Percentiles rank a stretch among this genome's conserved stretches.
phyloP scores from a whole-genome alignment of 2,329 filamentous ascomycete genomes.

The Cordyceps tenuipes region DNA sequence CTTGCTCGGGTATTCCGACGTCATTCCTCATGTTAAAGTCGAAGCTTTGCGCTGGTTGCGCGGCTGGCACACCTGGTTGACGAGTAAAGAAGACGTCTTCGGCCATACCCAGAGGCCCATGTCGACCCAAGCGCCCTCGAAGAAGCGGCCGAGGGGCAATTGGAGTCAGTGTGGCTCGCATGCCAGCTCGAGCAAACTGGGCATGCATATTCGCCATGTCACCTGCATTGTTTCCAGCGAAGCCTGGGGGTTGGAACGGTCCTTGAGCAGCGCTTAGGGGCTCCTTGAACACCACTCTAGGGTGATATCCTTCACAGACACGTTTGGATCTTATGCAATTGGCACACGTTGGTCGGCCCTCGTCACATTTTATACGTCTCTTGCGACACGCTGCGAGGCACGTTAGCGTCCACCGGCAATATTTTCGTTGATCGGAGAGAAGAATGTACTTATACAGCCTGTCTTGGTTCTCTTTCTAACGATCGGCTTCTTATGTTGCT shows the following conservation, averaged over 20 bases:
- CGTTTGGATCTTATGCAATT: constrained; percentile 85
- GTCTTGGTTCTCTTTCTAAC: constrained; percentile 76
- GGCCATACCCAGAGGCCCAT: background rate
- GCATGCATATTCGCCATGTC: constrained; percentile 22
- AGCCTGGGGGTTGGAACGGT: constrained; percentile 7
- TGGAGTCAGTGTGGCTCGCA: constrained; percentile 28
- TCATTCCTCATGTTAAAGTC: constrained; percentile 3
- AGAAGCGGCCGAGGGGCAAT: constrained; percentile 30
- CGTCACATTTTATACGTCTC: constrained; percentile 94
- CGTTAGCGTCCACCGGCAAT: background rate
- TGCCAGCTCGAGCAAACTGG: constrained; percentile 2
- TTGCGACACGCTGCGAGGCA: constrained; percentile 67
- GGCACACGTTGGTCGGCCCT: constrained; percentile 71
- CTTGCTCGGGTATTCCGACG: background rate
- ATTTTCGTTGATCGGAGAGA: background rate
- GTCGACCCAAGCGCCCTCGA: background rate
- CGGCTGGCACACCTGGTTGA: background rate
- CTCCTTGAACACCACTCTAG: constrained; percentile 72
- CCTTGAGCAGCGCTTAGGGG: constrained; percentile 43
- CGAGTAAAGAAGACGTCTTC: constrained; percentile 7
- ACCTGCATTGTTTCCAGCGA: constrained; percentile 9
- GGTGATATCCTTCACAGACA: constrained; percentile 75
- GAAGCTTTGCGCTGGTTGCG: background rate
- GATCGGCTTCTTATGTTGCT: constrained; percentile 38
- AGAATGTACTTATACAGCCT: constrained; percentile 69